Conservation (phyloP, 1,284 basidiomycete species). For the Uromyces viciae-fabae region DNA sequence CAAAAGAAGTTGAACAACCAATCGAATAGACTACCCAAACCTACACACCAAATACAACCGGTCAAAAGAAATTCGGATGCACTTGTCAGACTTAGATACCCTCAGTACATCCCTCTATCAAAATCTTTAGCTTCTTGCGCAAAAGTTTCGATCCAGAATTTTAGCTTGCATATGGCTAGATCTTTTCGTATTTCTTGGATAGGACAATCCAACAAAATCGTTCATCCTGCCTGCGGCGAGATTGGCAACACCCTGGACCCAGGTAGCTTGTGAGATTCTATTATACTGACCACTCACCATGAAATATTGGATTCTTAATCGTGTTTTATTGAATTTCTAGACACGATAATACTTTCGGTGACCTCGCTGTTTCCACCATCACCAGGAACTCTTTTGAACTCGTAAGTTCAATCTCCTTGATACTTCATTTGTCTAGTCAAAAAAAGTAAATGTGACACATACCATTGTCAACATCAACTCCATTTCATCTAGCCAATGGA, state of each 20-base stretch:
- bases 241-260: conserved; percentile 40
- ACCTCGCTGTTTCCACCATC: conserved; percentile 25
- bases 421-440: too few species aligned
- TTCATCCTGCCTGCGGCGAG: conserved; percentile 23
- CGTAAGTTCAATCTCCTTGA: conserved; percentile 53
- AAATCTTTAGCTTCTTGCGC: conserved; percentile 63
- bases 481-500: conserved; percentile 55
- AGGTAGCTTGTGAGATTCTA: conserved; percentile 6
- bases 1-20: background rate
- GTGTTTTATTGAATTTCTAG: background rate
- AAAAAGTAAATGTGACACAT: too few species aligned
- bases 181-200: conserved; percentile 88
- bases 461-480: conserved; percentile 47
- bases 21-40: background rate
- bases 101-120: conserved; percentile 56
- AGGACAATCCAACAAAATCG: conserved; percentile 64
- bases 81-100: conserved; percentile 51
- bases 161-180: conserved; percentile 76
- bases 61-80: background rate
- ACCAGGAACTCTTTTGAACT: background rate
- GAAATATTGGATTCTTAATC: background rate
- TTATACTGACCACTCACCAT: background rate
- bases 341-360: background rate
- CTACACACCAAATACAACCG: background rate
- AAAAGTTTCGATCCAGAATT: conserved; percentile 70